Evolutionary conservation across 1,284 basidiomycete species (phyloP).

Genomic region (Tilletia indica): DNA sequence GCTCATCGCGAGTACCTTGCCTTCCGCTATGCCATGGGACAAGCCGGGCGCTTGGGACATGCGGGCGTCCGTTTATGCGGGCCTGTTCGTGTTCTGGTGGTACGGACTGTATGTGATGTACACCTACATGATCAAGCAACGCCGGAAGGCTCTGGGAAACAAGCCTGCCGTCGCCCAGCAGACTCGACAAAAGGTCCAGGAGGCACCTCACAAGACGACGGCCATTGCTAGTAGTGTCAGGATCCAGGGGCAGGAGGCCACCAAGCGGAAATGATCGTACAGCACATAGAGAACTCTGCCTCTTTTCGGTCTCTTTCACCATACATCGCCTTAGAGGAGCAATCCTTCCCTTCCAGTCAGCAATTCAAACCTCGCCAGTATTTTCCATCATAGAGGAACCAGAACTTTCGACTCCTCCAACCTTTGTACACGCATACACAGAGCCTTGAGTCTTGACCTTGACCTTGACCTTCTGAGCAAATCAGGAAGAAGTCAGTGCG

Average conservation of each 20-base stretch:
- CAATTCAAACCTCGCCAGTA: too few species aligned
- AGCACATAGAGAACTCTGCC: too few species aligned
- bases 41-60: constrained; percentile 32
- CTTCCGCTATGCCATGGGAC: constrained; percentile 52
- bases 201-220: background rate
- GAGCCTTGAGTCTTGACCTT: too few species aligned
- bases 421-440: too few species aligned
- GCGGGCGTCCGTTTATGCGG: constrained; percentile 59
- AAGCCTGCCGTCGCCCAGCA: background rate
- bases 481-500: too few species aligned
- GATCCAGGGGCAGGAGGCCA: background rate
- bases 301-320: too few species aligned
- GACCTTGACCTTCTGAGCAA: too few species aligned
- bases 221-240: constrained; percentile 4
- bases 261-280: background rate
- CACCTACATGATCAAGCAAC: constrained; percentile 81
- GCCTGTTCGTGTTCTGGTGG: constrained; percentile 82
- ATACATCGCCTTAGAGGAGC: too few species aligned
- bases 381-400: too few species aligned
- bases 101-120: constrained; percentile 84
- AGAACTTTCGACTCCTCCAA: too few species aligned
- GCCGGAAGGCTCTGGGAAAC: constrained; percentile 71
- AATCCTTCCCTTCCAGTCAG: too few species aligned
- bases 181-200: background rate
- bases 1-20: constrained; percentile 76